Percentiles rank a stretch among this genome's conserved stretches.
Conservation (phyloP, 208 protist genomes). For the Naegleria fowleri region DNA sequence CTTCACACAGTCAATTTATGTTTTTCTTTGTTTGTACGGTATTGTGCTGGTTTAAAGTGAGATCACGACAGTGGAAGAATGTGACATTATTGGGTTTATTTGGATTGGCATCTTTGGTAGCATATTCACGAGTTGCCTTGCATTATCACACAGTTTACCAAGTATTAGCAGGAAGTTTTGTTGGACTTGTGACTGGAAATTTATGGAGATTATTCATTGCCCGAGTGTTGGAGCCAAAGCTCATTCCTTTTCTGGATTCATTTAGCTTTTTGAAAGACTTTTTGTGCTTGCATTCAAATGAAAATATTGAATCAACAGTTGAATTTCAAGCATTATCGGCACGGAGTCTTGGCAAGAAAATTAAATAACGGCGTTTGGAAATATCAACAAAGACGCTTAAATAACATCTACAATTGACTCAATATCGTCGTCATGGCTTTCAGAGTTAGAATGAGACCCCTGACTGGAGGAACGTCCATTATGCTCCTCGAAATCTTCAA, state of each 20-base stretch:
- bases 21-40: background rate
- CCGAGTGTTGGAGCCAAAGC: background rate
- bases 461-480: no score
- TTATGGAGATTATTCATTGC: background rate
- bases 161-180: background rate
- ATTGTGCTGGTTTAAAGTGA: background rate
- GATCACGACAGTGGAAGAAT: background rate
- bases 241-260: background rate
- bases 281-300: background rate
- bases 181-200: background rate
- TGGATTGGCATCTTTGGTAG: background rate
- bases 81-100: background rate
- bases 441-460: no score
- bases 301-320: background rate
- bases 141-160: background rate
- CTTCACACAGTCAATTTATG: constrained; percentile 1
- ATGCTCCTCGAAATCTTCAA: no score
- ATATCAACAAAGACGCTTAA: no score
- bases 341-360: background rate
- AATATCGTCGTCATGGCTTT: no score
- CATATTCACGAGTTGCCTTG: background rate
- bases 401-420: no score
- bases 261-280: background rate
- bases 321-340: background rate
- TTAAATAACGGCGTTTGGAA: no score